Base-by-base conservation (phyloP, 2,329 filamentous ascomycete species). In the Emergomyces orientalis region DNA sequence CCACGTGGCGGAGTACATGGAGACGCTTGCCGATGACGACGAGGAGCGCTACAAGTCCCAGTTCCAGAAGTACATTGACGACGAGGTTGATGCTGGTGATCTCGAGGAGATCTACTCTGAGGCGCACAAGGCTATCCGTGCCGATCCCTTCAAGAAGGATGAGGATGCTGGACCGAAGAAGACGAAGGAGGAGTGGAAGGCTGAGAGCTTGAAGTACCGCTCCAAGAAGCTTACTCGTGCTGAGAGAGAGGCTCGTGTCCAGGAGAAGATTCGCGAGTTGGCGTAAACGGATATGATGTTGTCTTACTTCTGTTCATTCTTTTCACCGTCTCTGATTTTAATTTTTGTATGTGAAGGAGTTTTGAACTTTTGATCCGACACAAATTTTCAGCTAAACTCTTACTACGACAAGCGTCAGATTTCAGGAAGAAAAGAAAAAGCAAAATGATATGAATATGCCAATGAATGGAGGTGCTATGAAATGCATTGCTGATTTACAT, bases 1-100 rank as follows among this genome's bases (percentile, higher is more conserved):
- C 67, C 94, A 99, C 87, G 90, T 99, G 69, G 92, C 93, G 72
- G 94, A 99, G 87, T 99, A 99, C 88, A 99, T 99, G 94, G 94
- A 99, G 88, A 94, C 89, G 65, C 90, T 99, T 69, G 94, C 94
- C 81, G 94, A 99, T 75, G 94, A 99, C 78, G 94, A 99, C 77
- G 94, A 99, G 89, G 94, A 99, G 87, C 92, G 94, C 78, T 99
- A 91, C 90, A 93, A 93, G 86, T 87, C 86, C 73, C 94, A 99
- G 85, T 99, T 99, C 89, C 84, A 87, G 80, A 88, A 94, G 82
- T 99, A 99, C 86, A 89, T 96, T 72, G 93, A 99, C 70, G 91
- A 96, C 77, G 94, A 96, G 73, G 80, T 99, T 70, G 93, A 97
- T 84, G 92, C 94, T 68, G 94, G 97, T 75, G 91, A 89, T 74